Conservation (phyloP, 2,329 filamentous ascomycete species). For the Neofusicoccum umdonicola region DNA sequence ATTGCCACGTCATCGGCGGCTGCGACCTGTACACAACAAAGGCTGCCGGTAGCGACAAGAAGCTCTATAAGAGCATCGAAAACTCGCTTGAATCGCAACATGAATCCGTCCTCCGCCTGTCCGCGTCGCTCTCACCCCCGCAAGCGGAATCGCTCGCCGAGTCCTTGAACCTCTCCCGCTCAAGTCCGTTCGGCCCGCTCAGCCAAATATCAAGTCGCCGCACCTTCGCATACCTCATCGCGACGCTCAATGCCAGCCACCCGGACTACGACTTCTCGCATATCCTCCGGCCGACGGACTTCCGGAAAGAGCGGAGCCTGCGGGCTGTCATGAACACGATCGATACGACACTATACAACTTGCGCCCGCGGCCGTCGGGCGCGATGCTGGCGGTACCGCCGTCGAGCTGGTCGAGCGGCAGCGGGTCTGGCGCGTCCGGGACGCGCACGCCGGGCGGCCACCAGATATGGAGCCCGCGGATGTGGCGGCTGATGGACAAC, state of each 20-base stretch:
- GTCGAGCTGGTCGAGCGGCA: conserved; percentile 35
- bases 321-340: conserved; percentile 81
- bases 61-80: conserved; percentile 94
- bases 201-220: conserved; percentile 84
- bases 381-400: conserved; percentile 35
- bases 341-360: conserved; percentile 82
- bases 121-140: conserved; percentile 82
- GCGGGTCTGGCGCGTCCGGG: conserved; percentile 42
- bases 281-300: conserved; percentile 83
- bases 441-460: conserved; percentile 49
- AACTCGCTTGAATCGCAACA: conserved; percentile 87
- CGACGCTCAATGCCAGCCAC: conserved; percentile 93
- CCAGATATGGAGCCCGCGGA: conserved; percentile 78
- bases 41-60: conserved; percentile 91
- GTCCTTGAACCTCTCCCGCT: conserved; percentile 72
- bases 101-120: conserved; percentile 80
- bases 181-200: conserved; percentile 87
- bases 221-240: conserved; percentile 94
- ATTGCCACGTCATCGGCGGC: conserved; percentile 86
- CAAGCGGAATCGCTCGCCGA: conserved; percentile 67
- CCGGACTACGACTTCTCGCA: conserved; percentile 97
- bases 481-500: conserved; percentile 90
- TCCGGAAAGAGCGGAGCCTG: conserved; percentile 78
- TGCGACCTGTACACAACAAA: conserved; percentile 98
- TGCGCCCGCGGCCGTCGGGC: conserved; percentile 58